Base-by-base conservation (phyloP, 2,329 filamentous ascomycete species). In the Thelonectria rubi region DNA sequence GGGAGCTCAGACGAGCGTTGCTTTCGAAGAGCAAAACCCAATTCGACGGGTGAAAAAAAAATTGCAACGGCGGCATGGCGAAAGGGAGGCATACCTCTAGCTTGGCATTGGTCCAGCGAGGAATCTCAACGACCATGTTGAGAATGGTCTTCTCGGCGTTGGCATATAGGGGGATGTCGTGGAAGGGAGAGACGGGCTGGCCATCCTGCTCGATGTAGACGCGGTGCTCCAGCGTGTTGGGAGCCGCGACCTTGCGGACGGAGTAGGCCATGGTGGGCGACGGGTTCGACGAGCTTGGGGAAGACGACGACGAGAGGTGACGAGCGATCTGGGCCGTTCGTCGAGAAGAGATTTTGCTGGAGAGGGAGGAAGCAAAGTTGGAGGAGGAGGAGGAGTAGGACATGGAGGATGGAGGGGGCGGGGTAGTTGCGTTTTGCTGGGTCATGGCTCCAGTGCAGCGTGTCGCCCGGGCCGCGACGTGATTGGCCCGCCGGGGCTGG, bases 101-200 rank as follows among this genome's bases (percentile, higher is more conserved):
- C 89, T 99, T 99, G 76, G 91, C 95, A 83, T 99, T 99, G 85
- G 94, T 97, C 95, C 95, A 99, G 84, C 95, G 91, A 75, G 95
- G 95, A 75, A 99, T 97, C 90, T 99, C 95, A 74, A 99, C 95
- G 69, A 99, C 80, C 95, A 99, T 99, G 90, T 99, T 99, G 77
- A 99, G 87, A 79, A 98, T 84, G 73, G 91, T 97, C 86, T 97
- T 88, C 85, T 97, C 91, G 81, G 91, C 86, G 80, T 99, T 97
- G 89, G 94, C 94, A 78, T 93, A 99, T 73, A 99, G 92, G 65
- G 95, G 95, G 72, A 99, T 93, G 79, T 99, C 95, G 86, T 99
- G 95, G 88, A 97, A 99, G 72, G 94, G 91, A 67, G 94, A 98
- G 80, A 98, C 81, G 71, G 92, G 91, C 69, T 91, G 84, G 83